phyloP scores from a whole-genome alignment of 352 stramenopile genomes.

The Pythium aristosporum region DNA sequence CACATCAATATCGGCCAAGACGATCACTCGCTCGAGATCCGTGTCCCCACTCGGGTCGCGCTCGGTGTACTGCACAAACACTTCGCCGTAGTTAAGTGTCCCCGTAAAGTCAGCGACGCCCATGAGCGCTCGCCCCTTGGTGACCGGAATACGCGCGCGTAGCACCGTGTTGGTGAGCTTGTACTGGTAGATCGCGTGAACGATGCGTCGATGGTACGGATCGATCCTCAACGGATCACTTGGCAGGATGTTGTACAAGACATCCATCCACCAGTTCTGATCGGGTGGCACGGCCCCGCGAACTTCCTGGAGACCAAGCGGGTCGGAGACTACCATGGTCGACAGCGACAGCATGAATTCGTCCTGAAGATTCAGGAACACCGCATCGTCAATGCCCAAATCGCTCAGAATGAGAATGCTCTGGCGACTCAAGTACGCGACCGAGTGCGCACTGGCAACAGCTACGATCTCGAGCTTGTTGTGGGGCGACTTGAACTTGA shows the following conservation, averaged over 20 bases:
- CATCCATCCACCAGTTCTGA: constrained; percentile 24
- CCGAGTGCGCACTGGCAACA: constrained; percentile 40
- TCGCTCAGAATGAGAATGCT: constrained; percentile 73
- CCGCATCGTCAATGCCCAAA: constrained; percentile 52
- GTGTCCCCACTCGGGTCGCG: constrained; percentile 30
- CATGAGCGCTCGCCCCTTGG: constrained; percentile 67
- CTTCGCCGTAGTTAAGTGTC: constrained; percentile 62
- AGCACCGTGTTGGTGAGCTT: constrained; percentile 67
- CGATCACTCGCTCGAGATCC: constrained; percentile 15
- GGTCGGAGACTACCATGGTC: constrained; percentile 50
- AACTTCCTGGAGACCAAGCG: constrained; percentile 40
- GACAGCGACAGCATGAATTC: constrained; percentile 58
- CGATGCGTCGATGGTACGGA: constrained; percentile 31
- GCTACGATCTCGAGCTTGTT: constrained; percentile 72
- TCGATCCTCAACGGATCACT: constrained; percentile 9
- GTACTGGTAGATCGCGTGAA: constrained; percentile 66
- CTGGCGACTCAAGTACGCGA: constrained; percentile 72
- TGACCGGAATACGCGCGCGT: constrained; percentile 70
- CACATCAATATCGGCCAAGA: constrained; percentile 47
- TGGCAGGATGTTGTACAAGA: constrained; percentile 19
- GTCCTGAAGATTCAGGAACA: constrained; percentile 74
- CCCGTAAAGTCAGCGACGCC: constrained; percentile 80
- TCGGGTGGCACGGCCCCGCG: constrained; percentile 14
- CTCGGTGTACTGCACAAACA: constrained; percentile 79
- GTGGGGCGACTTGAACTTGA: constrained; percentile 63